These are phyloP conservation scores for Chytridiales sp. DNA, from an alignment of 371 early-diverging fungal species.

Conservation along the genomic window DNA sequence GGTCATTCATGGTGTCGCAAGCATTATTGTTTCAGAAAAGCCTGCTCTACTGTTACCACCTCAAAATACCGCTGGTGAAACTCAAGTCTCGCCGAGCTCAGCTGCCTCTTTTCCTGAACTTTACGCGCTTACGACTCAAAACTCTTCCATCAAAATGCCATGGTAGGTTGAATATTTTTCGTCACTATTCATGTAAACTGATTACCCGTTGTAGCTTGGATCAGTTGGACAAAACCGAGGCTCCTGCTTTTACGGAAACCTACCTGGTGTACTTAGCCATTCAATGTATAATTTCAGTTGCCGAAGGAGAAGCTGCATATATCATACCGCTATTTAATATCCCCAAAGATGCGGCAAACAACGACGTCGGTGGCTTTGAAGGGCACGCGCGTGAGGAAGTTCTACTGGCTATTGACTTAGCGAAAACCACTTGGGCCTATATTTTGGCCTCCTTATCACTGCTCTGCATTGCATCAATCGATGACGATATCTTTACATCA, in stretches of 20 bases:
- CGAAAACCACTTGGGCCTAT: constrained; percentile 79
- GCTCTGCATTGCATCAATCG: constrained; percentile 69
- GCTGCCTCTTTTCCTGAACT: no score
- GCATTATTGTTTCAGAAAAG: constrained; percentile 73
- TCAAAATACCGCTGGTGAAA: constrained; percentile 12
- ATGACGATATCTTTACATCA: constrained; percentile 79
- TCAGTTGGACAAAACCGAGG: constrained; percentile 89
- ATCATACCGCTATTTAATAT: constrained; percentile 61
- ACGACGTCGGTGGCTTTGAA: neutral
- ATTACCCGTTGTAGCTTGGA: constrained; percentile 54
- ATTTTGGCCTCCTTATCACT: constrained; percentile 77
- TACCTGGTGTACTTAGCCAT: constrained; percentile 81
- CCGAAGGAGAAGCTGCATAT: constrained; percentile 69
- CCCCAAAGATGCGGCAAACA: constrained; percentile 34
- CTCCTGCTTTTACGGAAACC: constrained; percentile 82
- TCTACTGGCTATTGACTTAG: constrained; percentile 73
- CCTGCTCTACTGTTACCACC: constrained; percentile 44
- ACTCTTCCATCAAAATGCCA: constrained; percentile 70
- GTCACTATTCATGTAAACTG: neutral
- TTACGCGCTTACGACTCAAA: no score
- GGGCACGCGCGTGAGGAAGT: constrained; percentile 55
- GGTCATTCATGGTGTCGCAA: constrained; percentile 74
- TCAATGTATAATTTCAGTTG: constrained; percentile 64
- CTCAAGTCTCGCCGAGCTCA: neutral
- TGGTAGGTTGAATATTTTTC: constrained; percentile 50